Base-by-base conservation (phyloP, 352 stramenopile genomes). In the Plasmopara viticola region DNA sequence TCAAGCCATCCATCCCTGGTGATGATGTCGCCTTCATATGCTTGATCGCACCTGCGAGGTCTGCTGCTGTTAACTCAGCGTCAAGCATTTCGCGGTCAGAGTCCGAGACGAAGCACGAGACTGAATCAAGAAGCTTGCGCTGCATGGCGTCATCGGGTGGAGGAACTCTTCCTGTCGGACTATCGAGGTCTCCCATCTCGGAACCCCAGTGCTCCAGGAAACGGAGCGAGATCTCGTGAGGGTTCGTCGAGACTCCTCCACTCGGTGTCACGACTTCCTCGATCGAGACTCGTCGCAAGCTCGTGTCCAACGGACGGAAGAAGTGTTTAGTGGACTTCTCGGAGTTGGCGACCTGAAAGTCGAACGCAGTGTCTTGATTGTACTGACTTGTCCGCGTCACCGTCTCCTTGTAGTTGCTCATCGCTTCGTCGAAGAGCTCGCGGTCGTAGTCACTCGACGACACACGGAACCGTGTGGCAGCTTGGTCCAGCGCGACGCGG, bases 391-490 rank as follows among this genome's bases (percentile, higher is more conserved):
- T 40, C 39, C 39, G 29, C 39, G 39, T 44, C 13, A 44, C 41
- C 41, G 41, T 46, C 41, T 46, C 41, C 39, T 46, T 33, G 41
- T 46, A 33, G 9, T 33, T 15, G 4, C 17, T 15, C 41, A 46
- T 31, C 2, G 41, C 41, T 46, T n/a, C 37, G 12, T 41, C 37
- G n/a, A 18, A 41, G 12, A 41, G 12, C 12, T 41, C 37, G 14
- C 37, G 9, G 37, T 17, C 7, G 2, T 41, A 2, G 1, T 41
- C 37, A 15, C 0, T 41, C 37, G 37, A 17, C 37, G 12, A n/a
- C 14, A 17, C n/a, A 2, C 37, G 37, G 13, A 15, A 41, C n/a
- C 37, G 12, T 17, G 9, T 6, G 37, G 6, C 37, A 15, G 13
- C 37, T 17, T 14, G 37, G 37, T 41, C 37, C 12, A 41, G 37